Percentiles rank a stretch among this genome's conserved stretches.
These are phyloP conservation scores for Salix caprea DNA, from an alignment of 345 rosid species.

Conservation along the genomic window DNA sequence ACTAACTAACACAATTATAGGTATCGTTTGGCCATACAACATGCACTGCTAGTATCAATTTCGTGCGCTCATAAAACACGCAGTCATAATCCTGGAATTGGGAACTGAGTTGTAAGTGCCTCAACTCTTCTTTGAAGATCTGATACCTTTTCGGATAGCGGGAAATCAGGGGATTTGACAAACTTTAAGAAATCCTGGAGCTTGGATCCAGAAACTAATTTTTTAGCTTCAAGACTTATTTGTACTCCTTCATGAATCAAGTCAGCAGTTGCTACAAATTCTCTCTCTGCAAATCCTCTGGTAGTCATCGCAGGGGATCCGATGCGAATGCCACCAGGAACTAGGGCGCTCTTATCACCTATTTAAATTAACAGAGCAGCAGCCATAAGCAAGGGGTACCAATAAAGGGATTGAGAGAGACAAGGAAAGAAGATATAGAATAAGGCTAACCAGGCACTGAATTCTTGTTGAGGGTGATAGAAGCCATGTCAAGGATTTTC, in stretches of 20 bases:
- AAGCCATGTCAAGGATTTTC: slow-evolving; percentile 93
- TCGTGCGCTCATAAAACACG: neutral
- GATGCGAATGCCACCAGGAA: slow-evolving; percentile 90
- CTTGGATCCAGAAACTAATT: slow-evolving; percentile 52
- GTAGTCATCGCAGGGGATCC: slow-evolving; percentile 97
- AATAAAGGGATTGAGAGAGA: neutral
- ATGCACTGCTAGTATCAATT: neutral
- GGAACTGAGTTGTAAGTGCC: slow-evolving; percentile 65
- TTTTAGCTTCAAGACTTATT: slow-evolving; percentile 63
- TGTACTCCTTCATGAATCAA: slow-evolving; percentile 83
- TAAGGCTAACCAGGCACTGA: slow-evolving; percentile 71
- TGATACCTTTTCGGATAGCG: slow-evolving; percentile 43
- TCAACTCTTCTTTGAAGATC: slow-evolving; percentile 61
- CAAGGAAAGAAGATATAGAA: neutral
- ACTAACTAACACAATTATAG: too few relatives aligned
- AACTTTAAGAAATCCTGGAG: slow-evolving; percentile 74
- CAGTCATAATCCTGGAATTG: slow-evolving; percentile 65
- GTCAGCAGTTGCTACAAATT: slow-evolving; percentile 61
- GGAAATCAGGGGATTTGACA: slow-evolving; percentile 54
- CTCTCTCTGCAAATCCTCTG: slow-evolving; percentile 71
- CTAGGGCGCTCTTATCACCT: slow-evolving; percentile 90
- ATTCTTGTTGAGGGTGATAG: slow-evolving; percentile 88
- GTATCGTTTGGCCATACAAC: too few relatives aligned
- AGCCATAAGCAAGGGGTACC: neutral
- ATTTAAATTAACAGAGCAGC: neutral